Conservation (phyloP, 2,329 filamentous ascomycete genomes). For the Hymenoscyphus salicellus region DNA sequence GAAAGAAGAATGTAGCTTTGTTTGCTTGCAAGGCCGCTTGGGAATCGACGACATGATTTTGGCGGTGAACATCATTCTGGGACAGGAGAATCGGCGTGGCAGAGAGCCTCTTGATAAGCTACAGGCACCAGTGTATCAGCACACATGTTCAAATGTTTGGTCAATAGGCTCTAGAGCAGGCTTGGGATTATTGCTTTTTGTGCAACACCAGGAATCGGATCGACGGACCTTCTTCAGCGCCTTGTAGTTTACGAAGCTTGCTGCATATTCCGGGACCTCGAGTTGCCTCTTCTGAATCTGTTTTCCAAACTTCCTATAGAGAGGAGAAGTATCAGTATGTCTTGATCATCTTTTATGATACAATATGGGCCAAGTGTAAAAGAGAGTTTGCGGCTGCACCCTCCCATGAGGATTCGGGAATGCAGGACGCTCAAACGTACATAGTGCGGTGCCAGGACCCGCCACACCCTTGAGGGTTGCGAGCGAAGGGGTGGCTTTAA, state of each 20-base stretch:
- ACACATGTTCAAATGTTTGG: slow-evolving; percentile 25
- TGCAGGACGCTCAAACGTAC: slow-evolving; percentile 27
- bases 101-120: slow-evolving; percentile 98
- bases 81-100: slow-evolving; percentile 81
- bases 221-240: slow-evolving; percentile 86
- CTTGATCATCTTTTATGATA: not conserved
- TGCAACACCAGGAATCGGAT: slow-evolving; percentile 8
- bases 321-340: slow-evolving; percentile 17
- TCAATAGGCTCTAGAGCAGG: slow-evolving; percentile 14
- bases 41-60: slow-evolving; percentile 60
- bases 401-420: slow-evolving; percentile 7
- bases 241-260: slow-evolving; percentile 99
- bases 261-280: slow-evolving; percentile 97
- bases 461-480: slow-evolving; percentile 28
- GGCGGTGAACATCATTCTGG: slow-evolving; percentile 61
- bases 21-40: slow-evolving; percentile 91
- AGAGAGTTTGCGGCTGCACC: not conserved
- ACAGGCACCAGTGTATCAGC: slow-evolving; percentile 31
- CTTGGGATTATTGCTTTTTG: slow-evolving; percentile 20
- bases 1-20: slow-evolving; percentile 98
- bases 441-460: slow-evolving; percentile 33
- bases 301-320: slow-evolving; percentile 95
- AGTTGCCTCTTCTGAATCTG: slow-evolving; percentile 99
- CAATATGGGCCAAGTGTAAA: not conserved
- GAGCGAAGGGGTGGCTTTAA: slow-evolving; percentile 17